A percentile compares a stretch with the other conserved stretches of the same genome.
Evolutionary conservation across 2,329 filamentous ascomycete genomes (phyloP).

Genomic region (Xylariaceae sp.): DNA sequence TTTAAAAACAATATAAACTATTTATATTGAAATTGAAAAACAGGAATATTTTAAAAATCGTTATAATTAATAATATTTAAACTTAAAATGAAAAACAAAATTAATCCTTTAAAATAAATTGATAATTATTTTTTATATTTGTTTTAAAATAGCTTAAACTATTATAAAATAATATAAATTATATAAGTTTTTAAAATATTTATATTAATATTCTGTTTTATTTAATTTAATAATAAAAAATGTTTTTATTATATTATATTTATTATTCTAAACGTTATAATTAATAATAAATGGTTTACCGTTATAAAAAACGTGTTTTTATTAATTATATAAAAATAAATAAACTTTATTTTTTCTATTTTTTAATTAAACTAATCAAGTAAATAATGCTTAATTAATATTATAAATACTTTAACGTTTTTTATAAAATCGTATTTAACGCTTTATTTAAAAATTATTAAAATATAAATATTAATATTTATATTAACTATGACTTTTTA

Average conservation of each 20-base stretch:
- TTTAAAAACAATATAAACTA: too few species aligned
- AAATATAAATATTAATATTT: too few species aligned
- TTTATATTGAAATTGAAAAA: background rate
- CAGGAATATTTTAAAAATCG: background rate
- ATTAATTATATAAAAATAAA: too few species aligned
- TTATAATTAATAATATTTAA: background rate
- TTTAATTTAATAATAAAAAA: background rate
- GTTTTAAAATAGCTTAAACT: too few species aligned
- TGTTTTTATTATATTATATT: background rate
- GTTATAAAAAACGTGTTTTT: too few species aligned
- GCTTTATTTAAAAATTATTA: background rate
- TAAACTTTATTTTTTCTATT: background rate
- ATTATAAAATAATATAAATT: too few species aligned
- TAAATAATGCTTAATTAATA: background rate
- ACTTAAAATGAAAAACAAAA: background rate
- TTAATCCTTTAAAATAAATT: background rate
- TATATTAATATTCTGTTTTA: too few species aligned
- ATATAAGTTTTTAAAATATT: too few species aligned
- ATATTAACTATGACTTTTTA: background rate
- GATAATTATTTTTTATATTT: background rate
- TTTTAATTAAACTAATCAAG: background rate
- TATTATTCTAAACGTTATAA: too few species aligned
- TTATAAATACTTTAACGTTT: background rate
- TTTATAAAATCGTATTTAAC: background rate
- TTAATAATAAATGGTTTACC: too few species aligned